Base-by-base conservation (phyloP, 139 green algal genomes). In the Trebouxia sp. region DNA sequence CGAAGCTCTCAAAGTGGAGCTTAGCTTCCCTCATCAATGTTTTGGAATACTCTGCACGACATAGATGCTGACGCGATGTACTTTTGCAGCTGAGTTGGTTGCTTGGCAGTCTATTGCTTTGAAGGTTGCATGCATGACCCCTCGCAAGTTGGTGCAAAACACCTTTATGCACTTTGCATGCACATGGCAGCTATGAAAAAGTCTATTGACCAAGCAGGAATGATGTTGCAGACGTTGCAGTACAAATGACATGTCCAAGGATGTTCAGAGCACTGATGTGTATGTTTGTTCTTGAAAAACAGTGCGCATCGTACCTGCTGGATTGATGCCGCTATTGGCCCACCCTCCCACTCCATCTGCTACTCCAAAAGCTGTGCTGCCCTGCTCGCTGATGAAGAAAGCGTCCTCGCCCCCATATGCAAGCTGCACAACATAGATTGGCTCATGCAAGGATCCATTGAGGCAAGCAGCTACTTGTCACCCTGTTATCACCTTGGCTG, bases 291-390 rank as follows among this genome's bases (percentile, higher is more conserved):
- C 14, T 17, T 69, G 56, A 39, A 22, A 37, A 35, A 37, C 17
- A 39, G 24, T 32, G 12, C 17, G 30, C 1, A 32, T 39, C 1
- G 15, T 14, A 91, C 86, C 83, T 74, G 90, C 93, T n/a, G 92
- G 90, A 75, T 98, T 95, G 30, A 98, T 86, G n/a, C 93, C 94
- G 14, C 79, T 85, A 41, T 97, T 89, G 10, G 86, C 84, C 93
- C 93, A 98, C 0, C 94, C 94, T 24, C 94, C 94, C n/a, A 98
- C 94, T 11, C 94, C 94, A 84, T 98, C 95, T 28, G 95, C 92
- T 20, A 98, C 93, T 9, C 94, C 94, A 14, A 95, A 80, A 0
- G 89, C 86, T 14, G 84, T 85, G 3, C 85, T 87, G 14, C 89
- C 87, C 6, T 80, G 30, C 9, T 88, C 58, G 66, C 85, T 92